phyloP scores from a whole-genome alignment of 768 basidiomycete species.

The Gloeophyllum trabeum region DNA sequence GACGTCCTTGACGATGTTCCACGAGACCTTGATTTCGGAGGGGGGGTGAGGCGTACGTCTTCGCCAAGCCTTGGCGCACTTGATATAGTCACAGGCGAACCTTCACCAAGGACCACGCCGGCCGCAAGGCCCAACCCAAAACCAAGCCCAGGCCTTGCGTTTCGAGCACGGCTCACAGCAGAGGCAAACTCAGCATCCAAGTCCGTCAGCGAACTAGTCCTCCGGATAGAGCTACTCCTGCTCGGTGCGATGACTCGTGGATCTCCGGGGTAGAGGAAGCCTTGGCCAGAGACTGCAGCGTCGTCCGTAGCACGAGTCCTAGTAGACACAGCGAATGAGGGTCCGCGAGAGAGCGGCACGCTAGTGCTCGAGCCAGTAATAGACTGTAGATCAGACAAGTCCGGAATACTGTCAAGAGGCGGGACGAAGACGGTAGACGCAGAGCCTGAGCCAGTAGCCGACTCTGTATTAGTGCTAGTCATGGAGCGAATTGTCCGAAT shows the following conservation, averaged over 20 bases:
- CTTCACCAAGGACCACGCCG: conserved; percentile 31
- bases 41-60: conserved; percentile 32
- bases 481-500: conserved; percentile 62
- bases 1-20: conserved; percentile 14
- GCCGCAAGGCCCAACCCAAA: conserved; percentile 32
- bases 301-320: conserved; percentile 68
- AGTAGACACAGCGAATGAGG: conserved; percentile 45
- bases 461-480: conserved; percentile 25
- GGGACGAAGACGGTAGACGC: conserved; percentile 72
- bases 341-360: conserved; percentile 22
- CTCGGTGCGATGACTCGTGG: conserved; percentile 63
- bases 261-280: conserved; percentile 64
- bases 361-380: conserved; percentile 29
- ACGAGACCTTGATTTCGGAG: conserved; percentile 22
- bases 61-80: conserved; percentile 42
- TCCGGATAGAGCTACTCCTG: conserved; percentile 41
- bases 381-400: conserved; percentile 52
- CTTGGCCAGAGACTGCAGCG: conserved; percentile 50
- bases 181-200: conserved; percentile 49
- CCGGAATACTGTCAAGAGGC: conserved; percentile 58
- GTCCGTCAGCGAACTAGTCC: conserved; percentile 71
- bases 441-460: conserved; percentile 36
- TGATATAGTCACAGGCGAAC: conserved; percentile 62
- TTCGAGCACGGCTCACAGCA: conserved; percentile 29
- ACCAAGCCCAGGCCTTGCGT: conserved; percentile 28